These are phyloP conservation scores for Dothistroma septosporum DNA, from an alignment of 2,329 filamentous ascomycete genomes.

Conservation along the genomic window DNA sequence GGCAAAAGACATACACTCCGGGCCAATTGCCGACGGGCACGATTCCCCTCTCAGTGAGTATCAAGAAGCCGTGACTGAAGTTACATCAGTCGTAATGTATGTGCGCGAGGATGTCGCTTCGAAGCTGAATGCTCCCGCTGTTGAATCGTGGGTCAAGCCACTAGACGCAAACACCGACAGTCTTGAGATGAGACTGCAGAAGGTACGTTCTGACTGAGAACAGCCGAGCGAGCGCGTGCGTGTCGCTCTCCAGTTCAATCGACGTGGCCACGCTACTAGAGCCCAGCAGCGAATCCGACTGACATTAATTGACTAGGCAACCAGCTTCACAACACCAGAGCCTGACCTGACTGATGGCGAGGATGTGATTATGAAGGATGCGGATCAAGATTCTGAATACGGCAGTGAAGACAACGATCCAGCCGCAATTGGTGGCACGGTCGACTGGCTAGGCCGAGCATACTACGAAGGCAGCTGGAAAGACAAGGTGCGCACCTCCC, in stretches of 20 bases:
- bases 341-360: conserved; percentile 40
- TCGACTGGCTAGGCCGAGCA: conserved; percentile 53
- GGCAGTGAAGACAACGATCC: conserved; percentile 37
- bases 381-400: conserved; percentile 17
- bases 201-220: not conserved
- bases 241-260: too few relatives aligned
- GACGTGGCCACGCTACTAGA: too few relatives aligned
- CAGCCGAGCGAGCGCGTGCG: too few relatives aligned
- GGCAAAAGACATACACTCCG: conserved; percentile 42
- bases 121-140: conserved; percentile 12
- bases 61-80: conserved; percentile 18
- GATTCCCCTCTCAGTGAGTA: conserved; percentile 22
- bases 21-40: conserved; percentile 17
- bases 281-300: too few relatives aligned
- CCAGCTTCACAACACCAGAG: conserved; percentile 9
- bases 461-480: conserved; percentile 53
- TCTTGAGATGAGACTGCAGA: not conserved
- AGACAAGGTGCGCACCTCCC: conserved; percentile 37
- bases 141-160: conserved; percentile 14
- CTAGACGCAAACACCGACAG: conserved; percentile 1
- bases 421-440: conserved; percentile 32
- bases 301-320: conserved; percentile 5
- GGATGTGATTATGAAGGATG: conserved; percentile 33
- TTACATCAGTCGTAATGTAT: conserved; percentile 28
- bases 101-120: conserved; percentile 20